A percentile compares a stretch with the other conserved stretches of the same genome.
Evolutionary conservation across 345 rosid species (phyloP).

Genomic region (Cardiospermum halicacabum): DNA sequence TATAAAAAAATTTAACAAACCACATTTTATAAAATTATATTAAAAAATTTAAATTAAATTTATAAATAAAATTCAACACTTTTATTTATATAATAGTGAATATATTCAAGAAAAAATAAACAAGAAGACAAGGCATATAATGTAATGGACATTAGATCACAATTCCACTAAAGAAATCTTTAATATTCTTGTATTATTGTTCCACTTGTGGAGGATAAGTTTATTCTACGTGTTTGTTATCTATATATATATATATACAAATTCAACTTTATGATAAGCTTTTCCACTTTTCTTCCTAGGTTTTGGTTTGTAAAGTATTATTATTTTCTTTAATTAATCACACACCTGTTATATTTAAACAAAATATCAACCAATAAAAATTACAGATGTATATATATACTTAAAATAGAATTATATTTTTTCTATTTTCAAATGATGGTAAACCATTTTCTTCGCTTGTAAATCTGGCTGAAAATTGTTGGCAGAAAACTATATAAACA

Average conservation of each 20-base stretch:
- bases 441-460: conserved; percentile 11
- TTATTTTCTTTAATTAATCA: background rate
- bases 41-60: too few species aligned
- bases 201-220: background rate
- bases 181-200: background rate
- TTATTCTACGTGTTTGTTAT: background rate
- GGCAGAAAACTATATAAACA: conserved; percentile 2
- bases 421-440: too few species aligned
- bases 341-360: background rate
- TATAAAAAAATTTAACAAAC: too few species aligned
- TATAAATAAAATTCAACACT: too few species aligned
- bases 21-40: too few species aligned
- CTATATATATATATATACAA: background rate
- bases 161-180: conserved; percentile 9
- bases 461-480: background rate
- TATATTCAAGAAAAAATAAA: conserved; percentile 13
- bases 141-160: conserved; percentile 7
- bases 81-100: conserved; percentile 4
- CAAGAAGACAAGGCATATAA: conserved; percentile 9
- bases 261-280: background rate
- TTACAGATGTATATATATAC: too few species aligned
- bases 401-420: too few species aligned
- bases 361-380: too few species aligned
- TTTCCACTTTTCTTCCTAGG: background rate
- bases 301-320: background rate